These are phyloP conservation scores for Trametes sp. DNA, from an alignment of 1,284 basidiomycete genomes.

Conservation along the genomic window DNA sequence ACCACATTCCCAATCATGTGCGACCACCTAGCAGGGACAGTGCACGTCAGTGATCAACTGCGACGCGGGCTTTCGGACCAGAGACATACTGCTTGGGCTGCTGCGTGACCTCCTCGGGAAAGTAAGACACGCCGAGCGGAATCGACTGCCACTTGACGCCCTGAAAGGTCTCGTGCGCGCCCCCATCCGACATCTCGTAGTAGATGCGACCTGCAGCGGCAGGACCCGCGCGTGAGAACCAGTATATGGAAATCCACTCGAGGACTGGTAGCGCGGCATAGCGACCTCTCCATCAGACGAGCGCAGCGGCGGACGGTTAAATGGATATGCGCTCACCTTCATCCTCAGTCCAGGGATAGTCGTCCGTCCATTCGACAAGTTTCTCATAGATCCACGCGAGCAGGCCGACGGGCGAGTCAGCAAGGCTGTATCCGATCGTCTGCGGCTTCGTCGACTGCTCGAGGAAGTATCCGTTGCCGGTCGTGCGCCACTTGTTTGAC, in stretches of 20 bases:
- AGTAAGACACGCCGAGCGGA: slow-evolving; percentile 43
- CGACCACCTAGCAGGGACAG: slow-evolving; percentile 27
- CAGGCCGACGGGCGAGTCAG: slow-evolving; percentile 64
- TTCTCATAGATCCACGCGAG: slow-evolving; percentile 72
- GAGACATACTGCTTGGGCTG: slow-evolving; percentile 38
- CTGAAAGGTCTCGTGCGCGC: not conserved
- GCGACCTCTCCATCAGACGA: too few species aligned
- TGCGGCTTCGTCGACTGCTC: slow-evolving; percentile 61
- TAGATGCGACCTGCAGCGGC: slow-evolving; percentile 48
- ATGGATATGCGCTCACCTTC: slow-evolving; percentile 45
- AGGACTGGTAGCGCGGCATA: slow-evolving; percentile 34
- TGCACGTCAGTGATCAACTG: not conserved
- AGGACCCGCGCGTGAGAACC: slow-evolving; percentile 48
- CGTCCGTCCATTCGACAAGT: slow-evolving; percentile 57
- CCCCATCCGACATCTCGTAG: slow-evolving; percentile 38
- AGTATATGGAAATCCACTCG: slow-evolving; percentile 51
- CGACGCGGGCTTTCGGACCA: not conserved
- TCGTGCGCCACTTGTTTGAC: slow-evolving; percentile 27
- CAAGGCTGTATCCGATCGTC: slow-evolving; percentile 62
- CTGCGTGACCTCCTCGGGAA: slow-evolving; percentile 40
- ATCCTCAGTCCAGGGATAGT: slow-evolving; percentile 58
- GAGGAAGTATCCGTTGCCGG: slow-evolving; percentile 50
- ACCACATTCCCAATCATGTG: slow-evolving; percentile 36
- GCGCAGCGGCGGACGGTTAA: not conserved
- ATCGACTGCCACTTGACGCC: slow-evolving; percentile 24